Percentiles rank a stretch among this genome's conserved stretches.
phyloP scores from a whole-genome alignment of 163 green algal genomes.

The Prototheca stagnorum region DNA sequence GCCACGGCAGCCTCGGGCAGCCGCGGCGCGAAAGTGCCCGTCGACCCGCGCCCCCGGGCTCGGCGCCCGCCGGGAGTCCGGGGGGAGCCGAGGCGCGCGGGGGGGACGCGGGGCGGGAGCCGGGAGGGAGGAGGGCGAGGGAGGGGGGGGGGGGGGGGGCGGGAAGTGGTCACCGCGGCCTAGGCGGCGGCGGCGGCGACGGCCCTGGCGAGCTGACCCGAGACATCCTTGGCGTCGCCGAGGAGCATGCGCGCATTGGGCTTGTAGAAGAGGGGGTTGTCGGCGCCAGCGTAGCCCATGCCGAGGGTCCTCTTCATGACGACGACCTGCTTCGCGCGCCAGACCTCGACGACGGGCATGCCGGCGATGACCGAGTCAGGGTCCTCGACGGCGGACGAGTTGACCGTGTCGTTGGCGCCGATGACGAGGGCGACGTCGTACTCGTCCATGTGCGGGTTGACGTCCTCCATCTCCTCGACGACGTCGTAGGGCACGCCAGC shows the following conservation, averaged over 20 bases:
- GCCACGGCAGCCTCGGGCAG: no score
- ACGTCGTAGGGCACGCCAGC: conserved; percentile 55
- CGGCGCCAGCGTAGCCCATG: conserved; percentile 63
- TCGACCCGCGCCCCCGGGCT: no score
- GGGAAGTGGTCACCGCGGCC: no score
- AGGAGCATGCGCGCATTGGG: conserved; percentile 65
- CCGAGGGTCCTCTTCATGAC: conserved; percentile 85
- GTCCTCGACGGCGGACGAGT: conserved; percentile 72
- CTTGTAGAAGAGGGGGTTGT: conserved; percentile 80
- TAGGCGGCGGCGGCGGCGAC: background rate
- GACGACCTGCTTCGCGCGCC: conserved; percentile 60
- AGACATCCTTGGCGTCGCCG: conserved; percentile 40
- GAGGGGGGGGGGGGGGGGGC: no score
- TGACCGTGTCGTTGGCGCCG: conserved; percentile 50
- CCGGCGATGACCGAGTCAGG: conserved; percentile 71
- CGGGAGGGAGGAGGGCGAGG: no score
- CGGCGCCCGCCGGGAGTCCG: no score
- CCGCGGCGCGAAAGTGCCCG: no score
- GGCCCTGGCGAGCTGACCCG: conserved; percentile 1
- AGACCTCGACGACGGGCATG: conserved; percentile 89
- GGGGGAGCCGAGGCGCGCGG: no score
- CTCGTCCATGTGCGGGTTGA: conserved; percentile 46
- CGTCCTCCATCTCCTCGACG: conserved; percentile 85
- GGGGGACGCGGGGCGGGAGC: no score
- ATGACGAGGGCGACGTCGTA: conserved; percentile 42